These are phyloP conservation scores for Cyclotella baltica DNA, from an alignment of 108 stramenopile genomes.

Conservation along the genomic window DNA sequence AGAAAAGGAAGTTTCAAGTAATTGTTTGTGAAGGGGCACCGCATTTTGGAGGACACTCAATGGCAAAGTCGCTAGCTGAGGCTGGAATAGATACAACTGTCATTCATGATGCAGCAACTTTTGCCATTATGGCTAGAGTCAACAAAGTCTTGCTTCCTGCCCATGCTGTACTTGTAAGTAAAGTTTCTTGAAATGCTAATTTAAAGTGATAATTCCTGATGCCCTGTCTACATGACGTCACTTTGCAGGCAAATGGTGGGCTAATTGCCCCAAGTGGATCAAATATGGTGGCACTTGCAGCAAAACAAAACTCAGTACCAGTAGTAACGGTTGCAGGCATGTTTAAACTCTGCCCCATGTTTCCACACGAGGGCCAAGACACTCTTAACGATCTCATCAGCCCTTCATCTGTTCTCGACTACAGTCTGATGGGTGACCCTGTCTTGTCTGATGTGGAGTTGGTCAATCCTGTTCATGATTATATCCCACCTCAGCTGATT, in stretches of 20 bases:
- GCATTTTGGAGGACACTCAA: conserved; percentile 81
- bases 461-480: conserved; percentile 95
- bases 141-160: conserved; percentile 95
- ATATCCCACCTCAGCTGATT: conserved; percentile 93
- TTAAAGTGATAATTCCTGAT: neutral
- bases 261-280: conserved; percentile 90
- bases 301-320: conserved; percentile 93
- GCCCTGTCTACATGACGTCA: neutral
- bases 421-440: conserved; percentile 62
- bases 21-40: conserved; percentile 94
- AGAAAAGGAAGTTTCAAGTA: conserved; percentile 92
- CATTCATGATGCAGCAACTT: conserved; percentile 78
- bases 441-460: conserved; percentile 81
- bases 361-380: conserved; percentile 96
- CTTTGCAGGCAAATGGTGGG: conserved; percentile 90
- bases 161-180: conserved; percentile 87
- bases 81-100: conserved; percentile 85
- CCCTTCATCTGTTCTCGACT: conserved; percentile 72
- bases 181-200: neutral
- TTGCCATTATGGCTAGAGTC: conserved; percentile 91
- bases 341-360: conserved; percentile 98
- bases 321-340: conserved; percentile 94
- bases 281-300: conserved; percentile 93
- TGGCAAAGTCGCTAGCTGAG: conserved; percentile 88
- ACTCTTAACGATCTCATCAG: conserved; percentile 91